phyloP scores from a whole-genome alignment of 805 yeast species.

The Kluyveromyces siamensis region DNA sequence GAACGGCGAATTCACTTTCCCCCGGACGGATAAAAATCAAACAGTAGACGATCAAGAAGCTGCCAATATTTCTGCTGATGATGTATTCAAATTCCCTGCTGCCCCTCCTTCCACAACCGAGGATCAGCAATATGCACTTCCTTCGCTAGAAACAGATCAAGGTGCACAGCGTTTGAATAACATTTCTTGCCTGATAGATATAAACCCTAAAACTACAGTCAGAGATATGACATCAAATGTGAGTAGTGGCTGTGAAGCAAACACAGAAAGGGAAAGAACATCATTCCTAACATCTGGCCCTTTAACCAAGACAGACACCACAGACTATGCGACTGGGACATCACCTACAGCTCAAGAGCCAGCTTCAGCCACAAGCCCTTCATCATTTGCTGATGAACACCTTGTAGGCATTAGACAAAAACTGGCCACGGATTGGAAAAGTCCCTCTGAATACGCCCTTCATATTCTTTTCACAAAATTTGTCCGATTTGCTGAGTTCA shows the following conservation, averaged over 20 bases:
- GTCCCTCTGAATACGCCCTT: slow-evolving; percentile 83
- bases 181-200: neutral
- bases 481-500: slow-evolving; percentile 87
- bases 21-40: neutral
- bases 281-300: neutral
- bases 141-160: neutral
- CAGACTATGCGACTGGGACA: neutral
- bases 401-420: slow-evolving; percentile 27
- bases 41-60: neutral
- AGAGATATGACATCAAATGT: neutral
- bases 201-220: neutral
- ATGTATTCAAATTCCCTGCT: neutral
- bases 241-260: too few relatives aligned
- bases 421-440: slow-evolving; percentile 47
- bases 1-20: neutral
- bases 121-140: neutral
- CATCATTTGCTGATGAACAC: slow-evolving; percentile 18
- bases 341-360: slow-evolving; percentile 1
- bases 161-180: neutral
- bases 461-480: slow-evolving; percentile 94
- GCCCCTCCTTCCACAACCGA: neutral
- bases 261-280: neutral
- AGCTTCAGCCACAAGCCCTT: slow-evolving; percentile 5
- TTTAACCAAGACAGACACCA: neutral
- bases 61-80: neutral